Base-by-base conservation (phyloP, 2,329 filamentous ascomycete species). In the Pseudogymnoascus sp. region DNA sequence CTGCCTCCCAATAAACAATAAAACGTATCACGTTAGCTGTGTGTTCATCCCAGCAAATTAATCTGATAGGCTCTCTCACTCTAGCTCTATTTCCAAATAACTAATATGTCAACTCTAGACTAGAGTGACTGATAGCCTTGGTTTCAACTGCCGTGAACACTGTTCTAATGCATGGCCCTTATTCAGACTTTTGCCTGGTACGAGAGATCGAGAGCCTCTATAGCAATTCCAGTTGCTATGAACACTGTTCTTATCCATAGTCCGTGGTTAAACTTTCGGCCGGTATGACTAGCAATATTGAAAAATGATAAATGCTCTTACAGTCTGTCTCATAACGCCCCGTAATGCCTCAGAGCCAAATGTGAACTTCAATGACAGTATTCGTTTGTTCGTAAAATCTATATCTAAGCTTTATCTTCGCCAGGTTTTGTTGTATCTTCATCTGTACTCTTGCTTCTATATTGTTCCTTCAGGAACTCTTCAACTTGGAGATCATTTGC, bases 401-500 rank as follows among this genome's bases (percentile, higher is more conserved):
- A 29, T 51, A 51, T 29, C 21, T 51, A 51, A 2, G 14, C 12
- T 29, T 51, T 31, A 16, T 4, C n/a, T 18, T 31, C 26, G 8
- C 26, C n/a, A 18, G 23, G 8, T 18, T 54, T 54, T 4, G 10
- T 7, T 16, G 47, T 54, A 7, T 31, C 26, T 12, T 54, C 26
- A 12, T 29, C 7, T 54, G 26, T 54, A 18, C 65, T 68, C 42
- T 62, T 68, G 57, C 69, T 71, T 60, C 68, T 68, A 61, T 71
- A 72, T 60, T 71, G 70, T 8, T 64, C 63, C 54, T 69, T 69
- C 31, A 72, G 61, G 47, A 72, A 72, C 62, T 71, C 62, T 63
- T 71, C 69, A n/a, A 71, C 70, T 34, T 70, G 71, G n/a, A 69
- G 67, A 67, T 72, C 70, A 64, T 71, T 66, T 62, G 70, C 67